phyloP scores from a whole-genome alignment of 306 rosid species.

The Cicer yamashitae region DNA sequence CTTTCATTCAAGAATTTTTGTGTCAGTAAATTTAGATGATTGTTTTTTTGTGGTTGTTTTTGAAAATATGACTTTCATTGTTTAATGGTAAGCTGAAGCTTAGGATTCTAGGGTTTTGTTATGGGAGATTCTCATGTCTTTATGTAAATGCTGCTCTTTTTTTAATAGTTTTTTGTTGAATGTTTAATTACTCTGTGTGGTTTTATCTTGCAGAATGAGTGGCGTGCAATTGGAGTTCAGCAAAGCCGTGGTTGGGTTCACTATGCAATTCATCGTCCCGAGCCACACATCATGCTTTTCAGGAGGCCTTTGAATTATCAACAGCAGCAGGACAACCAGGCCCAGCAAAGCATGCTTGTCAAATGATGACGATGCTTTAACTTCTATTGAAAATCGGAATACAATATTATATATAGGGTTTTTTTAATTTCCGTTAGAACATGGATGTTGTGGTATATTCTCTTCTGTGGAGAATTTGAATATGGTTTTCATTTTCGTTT shows the following conservation, averaged over 20 bases:
- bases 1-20: background rate
- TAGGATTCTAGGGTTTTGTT: slow-evolving; percentile 8
- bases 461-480: slow-evolving; percentile 60
- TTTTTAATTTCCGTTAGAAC: slow-evolving; percentile 41
- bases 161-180: background rate
- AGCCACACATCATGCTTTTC: slow-evolving; percentile 98
- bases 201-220: slow-evolving; percentile 64
- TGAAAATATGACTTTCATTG: background rate
- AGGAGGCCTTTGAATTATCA: slow-evolving; percentile 93
- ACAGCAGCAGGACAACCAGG: slow-evolving; percentile 84
- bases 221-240: slow-evolving; percentile 97
- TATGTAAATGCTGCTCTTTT: background rate
- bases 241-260: slow-evolving; percentile 99
- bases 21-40: background rate
- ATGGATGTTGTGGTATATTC: slow-evolving; percentile 52
- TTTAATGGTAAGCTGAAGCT: background rate
- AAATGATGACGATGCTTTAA: slow-evolving; percentile 48
- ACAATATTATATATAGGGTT: slow-evolving; percentile 37
- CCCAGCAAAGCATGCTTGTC: slow-evolving; percentile 68
- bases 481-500: slow-evolving; percentile 20
- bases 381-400: slow-evolving; percentile 35
- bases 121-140: background rate
- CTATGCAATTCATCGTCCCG: slow-evolving; percentile 90
- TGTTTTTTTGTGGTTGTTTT: background rate
- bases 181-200: background rate